Conservation (phyloP, 257 asterid species). For the Forsythia viridissima region DNA sequence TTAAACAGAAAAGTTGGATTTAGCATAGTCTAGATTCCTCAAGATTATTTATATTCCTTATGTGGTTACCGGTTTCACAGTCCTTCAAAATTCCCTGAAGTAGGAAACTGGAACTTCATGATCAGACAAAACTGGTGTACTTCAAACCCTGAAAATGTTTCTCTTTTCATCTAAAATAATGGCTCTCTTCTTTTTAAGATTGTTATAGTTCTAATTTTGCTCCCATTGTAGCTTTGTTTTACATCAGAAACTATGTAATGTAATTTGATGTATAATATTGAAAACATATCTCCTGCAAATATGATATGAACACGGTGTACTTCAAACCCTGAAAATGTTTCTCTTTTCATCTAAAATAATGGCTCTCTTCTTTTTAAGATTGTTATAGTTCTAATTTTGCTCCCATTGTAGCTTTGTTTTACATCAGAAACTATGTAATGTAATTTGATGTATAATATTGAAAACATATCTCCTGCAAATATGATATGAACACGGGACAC, state of each 20-base stretch:
- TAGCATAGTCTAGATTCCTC: background rate
- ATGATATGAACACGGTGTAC: background rate
- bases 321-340: background rate
- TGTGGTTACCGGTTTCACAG: background rate
- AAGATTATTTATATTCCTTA: background rate
- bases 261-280: too few relatives aligned
- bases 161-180: background rate
- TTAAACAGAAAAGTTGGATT: background rate
- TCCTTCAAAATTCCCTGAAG: background rate
- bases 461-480: too few relatives aligned
- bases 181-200: background rate
- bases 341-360: background rate
- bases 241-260: too few relatives aligned
- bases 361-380: background rate
- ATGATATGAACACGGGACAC: too few relatives aligned
- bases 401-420: too few relatives aligned
- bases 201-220: too few relatives aligned
- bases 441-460: too few relatives aligned
- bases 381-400: too few relatives aligned
- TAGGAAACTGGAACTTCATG: background rate
- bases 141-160: background rate
- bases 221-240: too few relatives aligned
- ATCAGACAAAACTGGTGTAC: background rate
- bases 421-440: too few relatives aligned
- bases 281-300: too few relatives aligned